Evolutionary conservation across 2,329 filamentous ascomycete species (phyloP).

Genomic region (Passalora sequoiae): DNA sequence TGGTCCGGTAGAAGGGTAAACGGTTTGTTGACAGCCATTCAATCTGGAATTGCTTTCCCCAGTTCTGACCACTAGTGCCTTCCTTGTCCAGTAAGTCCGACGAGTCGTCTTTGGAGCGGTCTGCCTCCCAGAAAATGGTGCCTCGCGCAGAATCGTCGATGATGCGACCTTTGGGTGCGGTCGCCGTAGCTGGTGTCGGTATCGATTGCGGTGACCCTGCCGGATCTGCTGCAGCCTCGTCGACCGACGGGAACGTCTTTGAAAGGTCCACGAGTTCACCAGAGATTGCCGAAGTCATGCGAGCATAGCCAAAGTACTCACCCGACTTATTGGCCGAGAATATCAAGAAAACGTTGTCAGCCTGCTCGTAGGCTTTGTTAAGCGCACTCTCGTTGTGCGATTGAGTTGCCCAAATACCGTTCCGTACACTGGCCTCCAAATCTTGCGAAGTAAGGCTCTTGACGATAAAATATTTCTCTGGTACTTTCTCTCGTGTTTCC

Average conservation of each 20-base stretch:
- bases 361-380: slow-evolving; percentile 75
- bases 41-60: slow-evolving; percentile 86
- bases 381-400: slow-evolving; percentile 82
- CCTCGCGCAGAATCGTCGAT: slow-evolving; percentile 91
- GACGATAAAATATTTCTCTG: slow-evolving; percentile 82
- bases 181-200: slow-evolving; percentile 69
- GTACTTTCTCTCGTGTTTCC: slow-evolving; percentile 36
- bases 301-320: slow-evolving; percentile 92
- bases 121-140: slow-evolving; percentile 93
- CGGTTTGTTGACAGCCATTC: slow-evolving; percentile 82
- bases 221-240: slow-evolving; percentile 15
- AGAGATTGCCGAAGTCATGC: slow-evolving; percentile 80
- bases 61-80: slow-evolving; percentile 56
- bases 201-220: slow-evolving; percentile 72
- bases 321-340: slow-evolving; percentile 98
- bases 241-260: slow-evolving; percentile 5
- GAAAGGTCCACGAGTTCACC: slow-evolving; percentile 50
- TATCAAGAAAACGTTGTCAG: slow-evolving; percentile 81
- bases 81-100: slow-evolving; percentile 35
- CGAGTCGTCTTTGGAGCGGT: slow-evolving; percentile 53
- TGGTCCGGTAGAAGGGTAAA: slow-evolving; percentile 81
- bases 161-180: slow-evolving; percentile 74
- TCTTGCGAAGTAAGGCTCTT: slow-evolving; percentile 92
- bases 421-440: slow-evolving; percentile 79
- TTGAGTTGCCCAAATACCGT: slow-evolving; percentile 89